Evolutionary conservation across 2,329 filamentous ascomycete species (phyloP).

Genomic region (Sclerotinia sclerotiorum): DNA sequence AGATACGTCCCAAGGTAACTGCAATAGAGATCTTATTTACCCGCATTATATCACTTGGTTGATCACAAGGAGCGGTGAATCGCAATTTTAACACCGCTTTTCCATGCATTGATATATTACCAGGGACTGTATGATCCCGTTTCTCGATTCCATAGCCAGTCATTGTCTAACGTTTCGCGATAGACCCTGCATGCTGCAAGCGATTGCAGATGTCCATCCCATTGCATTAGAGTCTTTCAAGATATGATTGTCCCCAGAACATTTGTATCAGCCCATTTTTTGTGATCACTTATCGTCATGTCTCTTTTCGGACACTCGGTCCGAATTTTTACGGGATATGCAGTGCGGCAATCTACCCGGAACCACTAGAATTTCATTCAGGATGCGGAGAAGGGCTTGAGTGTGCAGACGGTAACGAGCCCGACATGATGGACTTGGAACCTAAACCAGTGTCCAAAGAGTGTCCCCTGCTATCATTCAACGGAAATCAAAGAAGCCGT

Average conservation of each 20-base stretch:
- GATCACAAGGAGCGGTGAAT: background rate
- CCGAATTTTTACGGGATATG: background rate
- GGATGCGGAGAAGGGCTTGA: background rate
- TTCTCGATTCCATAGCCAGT: slow-evolving; percentile 1
- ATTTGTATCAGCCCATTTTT: background rate
- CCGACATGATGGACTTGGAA: background rate
- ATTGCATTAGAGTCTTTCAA: background rate
- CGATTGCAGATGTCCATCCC: background rate
- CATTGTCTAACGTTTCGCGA: background rate
- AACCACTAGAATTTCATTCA: background rate
- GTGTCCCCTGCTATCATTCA: background rate
- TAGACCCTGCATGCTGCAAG: slow-evolving; percentile 3
- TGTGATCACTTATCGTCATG: slow-evolving; percentile 7
- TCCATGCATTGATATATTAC: slow-evolving; percentile 1
- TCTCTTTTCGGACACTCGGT: slow-evolving; percentile 1
- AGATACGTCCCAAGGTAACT: slow-evolving; percentile 5
- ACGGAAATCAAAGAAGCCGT: background rate
- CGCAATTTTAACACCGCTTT: background rate
- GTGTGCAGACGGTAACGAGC: background rate
- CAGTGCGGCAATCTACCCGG: background rate
- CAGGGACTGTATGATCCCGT: background rate
- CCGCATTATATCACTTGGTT: background rate
- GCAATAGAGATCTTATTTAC: slow-evolving; percentile 1
- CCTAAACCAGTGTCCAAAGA: background rate
- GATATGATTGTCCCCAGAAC: background rate